Evolutionary conservation across 1,284 basidiomycete genomes (phyloP), one percentile per base, ranked within the genome.

Genomic region (Hymenochaete sp.): DNA sequence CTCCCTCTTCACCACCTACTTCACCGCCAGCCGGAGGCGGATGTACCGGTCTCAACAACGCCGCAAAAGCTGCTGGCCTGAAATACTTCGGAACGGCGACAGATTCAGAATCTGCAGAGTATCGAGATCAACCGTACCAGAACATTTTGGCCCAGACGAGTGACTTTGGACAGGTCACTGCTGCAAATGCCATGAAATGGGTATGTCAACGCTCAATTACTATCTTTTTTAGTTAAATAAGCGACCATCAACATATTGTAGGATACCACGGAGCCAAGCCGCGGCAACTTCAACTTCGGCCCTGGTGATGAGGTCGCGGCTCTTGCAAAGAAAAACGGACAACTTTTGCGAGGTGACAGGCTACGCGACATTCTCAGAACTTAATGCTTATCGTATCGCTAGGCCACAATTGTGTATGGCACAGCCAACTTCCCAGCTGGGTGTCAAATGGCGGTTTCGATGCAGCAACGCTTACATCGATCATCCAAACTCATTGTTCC

Each of bases 101-200:
- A 8, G 56, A 58, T 33, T n/a, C n/a, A n/a, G n/a, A n/a, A n/a
- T 16, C 14, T 19, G 28, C 31, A 33, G 56, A 58, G 44, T 46
- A 58, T 38, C 49, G 43, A 14, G 56, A 59, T 44, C 32, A 52
- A 7, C 32, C 55, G 24, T 58, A 58, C 44, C 42, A 44, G 3
- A 43, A 41, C 8, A 54, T 58, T 26, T 49, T 58, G 8, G 43
- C 42, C 16, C 41, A 55, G 19, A 58, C 55, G 42, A 55, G 57
- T 35, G 54, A 62, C 37, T 66, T 66, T 42, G 63, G 64, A 25
- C 56, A 60, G 28, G 47, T 65, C 38, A 65, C 64, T 9, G 63
- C 64, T 1, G 59, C 57, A 52, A 66, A 66, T 54, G 61, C 58
- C 42, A 64, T 65, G 63, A 66, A 66, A 56, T 66, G 64, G 64